phyloP scores from a whole-genome alignment of 2,329 filamentous ascomycete genomes.

The Phaeosphaeriaceae sp. region DNA sequence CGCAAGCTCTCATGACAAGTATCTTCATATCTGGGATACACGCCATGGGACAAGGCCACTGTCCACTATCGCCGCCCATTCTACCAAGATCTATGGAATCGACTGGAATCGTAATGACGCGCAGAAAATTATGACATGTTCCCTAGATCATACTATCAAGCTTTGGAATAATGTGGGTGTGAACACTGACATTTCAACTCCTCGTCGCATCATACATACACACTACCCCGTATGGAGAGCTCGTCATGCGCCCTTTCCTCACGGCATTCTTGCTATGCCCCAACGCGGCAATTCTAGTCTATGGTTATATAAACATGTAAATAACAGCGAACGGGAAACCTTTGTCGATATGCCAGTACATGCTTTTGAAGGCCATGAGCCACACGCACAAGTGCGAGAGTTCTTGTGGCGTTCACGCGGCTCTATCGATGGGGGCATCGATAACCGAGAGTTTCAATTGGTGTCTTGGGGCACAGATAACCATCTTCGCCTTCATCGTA shows the following conservation, averaged over 20 bases:
- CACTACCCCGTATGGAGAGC: conserved; percentile 90
- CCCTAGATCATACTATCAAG: conserved; percentile 89
- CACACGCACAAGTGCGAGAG: conserved; percentile 73
- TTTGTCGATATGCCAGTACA: conserved; percentile 47
- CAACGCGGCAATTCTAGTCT: conserved; percentile 85
- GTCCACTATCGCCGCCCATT: conserved; percentile 84
- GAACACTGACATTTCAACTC: conserved; percentile 52
- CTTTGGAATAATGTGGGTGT: conserved; percentile 81
- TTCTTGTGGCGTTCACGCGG: conserved; percentile 89
- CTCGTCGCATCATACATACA: conserved; percentile 72
- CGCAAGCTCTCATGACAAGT: conserved; percentile 88
- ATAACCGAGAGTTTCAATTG: conserved; percentile 88
- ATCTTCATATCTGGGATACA: conserved; percentile 88
- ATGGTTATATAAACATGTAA: conserved; percentile 77
- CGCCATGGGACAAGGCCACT: conserved; percentile 78
- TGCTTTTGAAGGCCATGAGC: conserved; percentile 61
- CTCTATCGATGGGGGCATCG: conserved; percentile 66
- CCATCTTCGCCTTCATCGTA: conserved; percentile 77
- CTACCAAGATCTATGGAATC: conserved; percentile 92
- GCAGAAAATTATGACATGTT: conserved; percentile 82
- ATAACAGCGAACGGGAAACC: conserved; percentile 43
- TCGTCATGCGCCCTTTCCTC: conserved; percentile 87
- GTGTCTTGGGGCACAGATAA: conserved; percentile 93
- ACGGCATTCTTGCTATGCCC: conserved; percentile 86
- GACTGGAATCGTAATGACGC: conserved; percentile 87